Evolutionary conservation across 176 grass and related monocot species (phyloP).

Genomic region (Cenchrus americanus): DNA sequence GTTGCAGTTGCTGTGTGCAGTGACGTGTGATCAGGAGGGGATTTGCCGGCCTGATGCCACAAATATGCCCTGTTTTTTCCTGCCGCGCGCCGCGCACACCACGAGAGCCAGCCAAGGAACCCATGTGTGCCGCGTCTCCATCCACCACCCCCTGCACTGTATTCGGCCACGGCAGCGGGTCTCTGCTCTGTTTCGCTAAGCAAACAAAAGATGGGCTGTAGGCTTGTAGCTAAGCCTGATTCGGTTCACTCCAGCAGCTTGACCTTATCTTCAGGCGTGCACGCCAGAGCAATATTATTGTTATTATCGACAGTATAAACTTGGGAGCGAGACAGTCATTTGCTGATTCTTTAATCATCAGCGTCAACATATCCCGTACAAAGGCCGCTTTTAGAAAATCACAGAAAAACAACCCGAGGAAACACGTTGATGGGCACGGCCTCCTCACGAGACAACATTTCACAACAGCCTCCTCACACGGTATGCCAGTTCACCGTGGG

Average conservation of each 20-base stretch:
- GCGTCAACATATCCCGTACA: not conserved
- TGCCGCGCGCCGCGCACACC: not conserved
- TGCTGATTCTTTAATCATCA: not conserved
- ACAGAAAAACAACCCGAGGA: not conserved
- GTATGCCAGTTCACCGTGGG: not conserved
- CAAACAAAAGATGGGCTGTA: not conserved
- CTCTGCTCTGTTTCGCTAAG: too few species aligned
- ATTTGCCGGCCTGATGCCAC: not conserved
- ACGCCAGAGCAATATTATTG: not conserved
- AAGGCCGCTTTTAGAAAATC: not conserved
- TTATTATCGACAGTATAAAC: not conserved
- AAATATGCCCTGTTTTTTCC: not conserved
- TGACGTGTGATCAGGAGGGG: not conserved
- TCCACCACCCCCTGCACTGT: constrained; percentile 23
- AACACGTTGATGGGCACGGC: not conserved
- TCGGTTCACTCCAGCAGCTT: not conserved
- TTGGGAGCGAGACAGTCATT: not conserved
- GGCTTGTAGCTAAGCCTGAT: constrained; percentile 5
- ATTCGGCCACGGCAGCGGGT: not conserved
- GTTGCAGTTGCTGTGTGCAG: not conserved
- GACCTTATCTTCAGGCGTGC: not conserved
- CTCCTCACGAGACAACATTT: not conserved
- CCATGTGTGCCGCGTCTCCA: not conserved
- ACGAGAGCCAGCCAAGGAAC: not conserved
- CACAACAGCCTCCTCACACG: not conserved